Conservation (phyloP, 116 monocot species). For the Cymodocea nodosa region DNA sequence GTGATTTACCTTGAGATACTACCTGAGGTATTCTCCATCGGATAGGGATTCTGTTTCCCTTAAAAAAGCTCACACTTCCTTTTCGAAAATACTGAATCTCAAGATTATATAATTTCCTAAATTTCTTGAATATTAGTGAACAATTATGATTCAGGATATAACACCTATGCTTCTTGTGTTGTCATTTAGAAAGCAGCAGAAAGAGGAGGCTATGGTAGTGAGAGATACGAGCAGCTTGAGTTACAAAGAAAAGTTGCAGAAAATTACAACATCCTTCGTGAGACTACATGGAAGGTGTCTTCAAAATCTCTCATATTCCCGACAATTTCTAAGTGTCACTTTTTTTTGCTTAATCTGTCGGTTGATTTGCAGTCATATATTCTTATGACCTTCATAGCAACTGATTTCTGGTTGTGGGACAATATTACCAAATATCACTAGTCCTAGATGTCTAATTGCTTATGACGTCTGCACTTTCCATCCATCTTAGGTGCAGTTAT, state of each 20-base stretch:
- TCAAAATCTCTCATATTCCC: neutral
- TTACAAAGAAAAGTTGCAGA: conserved; percentile 75
- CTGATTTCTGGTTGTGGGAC: no score
- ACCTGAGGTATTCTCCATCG: conserved; percentile 46
- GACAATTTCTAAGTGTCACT: neutral
- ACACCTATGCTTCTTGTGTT: neutral
- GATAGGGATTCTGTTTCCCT: no score
- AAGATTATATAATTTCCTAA: no score
- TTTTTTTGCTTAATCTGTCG: no score
- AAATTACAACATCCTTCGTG: conserved; percentile 40
- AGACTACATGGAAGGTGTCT: conserved; percentile 76
- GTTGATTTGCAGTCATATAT: neutral
- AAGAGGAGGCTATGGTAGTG: conserved; percentile 81
- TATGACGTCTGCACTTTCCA: neutral
- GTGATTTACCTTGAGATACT: conserved; percentile 71
- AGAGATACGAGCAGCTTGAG: conserved; percentile 90
- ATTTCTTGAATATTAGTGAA: no score
- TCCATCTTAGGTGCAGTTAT: neutral
- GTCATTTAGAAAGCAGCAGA: conserved; percentile 71
- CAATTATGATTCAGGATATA: no score
- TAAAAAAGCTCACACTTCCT: no score
- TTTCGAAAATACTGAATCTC: no score
- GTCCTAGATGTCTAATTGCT: no score
- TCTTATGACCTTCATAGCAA: neutral
- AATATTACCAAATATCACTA: no score